Evolutionary conservation across 345 rosid species (phyloP), one percentile per base, ranked within the genome.

Genomic region (Eucalyptus erythrocorys): DNA sequence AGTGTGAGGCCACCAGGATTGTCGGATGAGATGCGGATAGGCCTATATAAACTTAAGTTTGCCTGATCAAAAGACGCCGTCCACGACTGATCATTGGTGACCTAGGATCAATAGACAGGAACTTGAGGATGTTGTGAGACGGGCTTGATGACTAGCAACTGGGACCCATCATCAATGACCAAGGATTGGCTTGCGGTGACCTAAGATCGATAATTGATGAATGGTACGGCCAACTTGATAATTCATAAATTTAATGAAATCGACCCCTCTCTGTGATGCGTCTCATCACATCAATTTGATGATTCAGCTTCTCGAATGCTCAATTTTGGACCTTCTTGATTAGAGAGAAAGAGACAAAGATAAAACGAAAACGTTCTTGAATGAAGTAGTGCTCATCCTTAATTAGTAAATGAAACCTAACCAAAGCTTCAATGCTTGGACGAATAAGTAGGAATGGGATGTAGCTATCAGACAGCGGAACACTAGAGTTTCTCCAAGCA

Each of bases 1-100:
- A 11, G 15, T 37, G 47, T 3, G 2, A 76, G 82, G 82, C 15
- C 8, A 21, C 5, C 0, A 15, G 8, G 45, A 19, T 3, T 32
- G 12, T 71, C 3, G 2, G 0, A 12, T 37, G 14, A 76, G 82
- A 10, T 37, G 47, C 4, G 47, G 26, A 76, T 40, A 21, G 40
- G 47, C 47, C 26, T 3, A 76, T 21, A 27, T 37, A 76, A 76
- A 19, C 27, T 13, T 21, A 19, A 47, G 14, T 76, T 22, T 37
- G 47, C 30, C 1, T 1, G 8, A 40, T 76, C 15, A 37, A 40
- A 76, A 43, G 27, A 76, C 1, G 30, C 4, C 30, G 4, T 37
- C 16, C 82, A 21, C 5, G 5, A 1, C 1, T 1, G 47, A 76
- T 37, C 45, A 37, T 40, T 19, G 27, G 24, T 24, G 47, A 5